Evolutionary conservation across 208 protist species (phyloP), one percentile per base, ranked within the genome.

Genomic region (Leptomonas seymouri): DNA sequence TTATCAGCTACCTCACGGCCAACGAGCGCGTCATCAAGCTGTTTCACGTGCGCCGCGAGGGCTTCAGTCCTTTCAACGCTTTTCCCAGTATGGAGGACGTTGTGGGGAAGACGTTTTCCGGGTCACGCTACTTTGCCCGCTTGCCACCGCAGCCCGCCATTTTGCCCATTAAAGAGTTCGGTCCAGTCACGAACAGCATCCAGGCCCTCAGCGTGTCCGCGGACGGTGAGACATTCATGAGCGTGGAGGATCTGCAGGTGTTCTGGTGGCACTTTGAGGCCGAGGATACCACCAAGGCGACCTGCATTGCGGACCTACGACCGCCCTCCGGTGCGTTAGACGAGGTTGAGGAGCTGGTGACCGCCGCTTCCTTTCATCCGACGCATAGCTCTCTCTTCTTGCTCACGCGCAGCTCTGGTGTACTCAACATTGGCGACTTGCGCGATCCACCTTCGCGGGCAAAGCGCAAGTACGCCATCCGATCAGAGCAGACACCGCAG

Each of bases 201-300:
- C 88, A 94, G 58, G 79, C 72, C 0, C 80, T 96, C 53, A 92
- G 85, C 57, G 80, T 93, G 45, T 90, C 82, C 4, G 80, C 85
- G 7, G 88, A 96, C 60, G 81, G 77, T 11, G 74, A 92, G 50
- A 94, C 91, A 1, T 96, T 96, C 68, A 80, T 96, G 68, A 94
- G 85, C 57, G 80, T 88, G 18, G 88, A 96, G 76, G 91, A 96
- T 69, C 71, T 96, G 67, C 86, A 96, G 48, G 88, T 96, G 14
- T 94, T 93, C 62, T 96, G 88, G 89, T 96, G 91, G 87, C 71
- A 89, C 70, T 77, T 96, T 36, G 91, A 93, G 74, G 67, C 87
- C 28, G 72, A 53, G 1, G 87, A 89, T 62, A 77, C 80, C 3
- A 91, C 85, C 1, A 94, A 90, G 63, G 86, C 78, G 0, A 81